Evolutionary conservation across 331 rosid genomes (phyloP).

Genomic region (Arachis monticola): DNA sequence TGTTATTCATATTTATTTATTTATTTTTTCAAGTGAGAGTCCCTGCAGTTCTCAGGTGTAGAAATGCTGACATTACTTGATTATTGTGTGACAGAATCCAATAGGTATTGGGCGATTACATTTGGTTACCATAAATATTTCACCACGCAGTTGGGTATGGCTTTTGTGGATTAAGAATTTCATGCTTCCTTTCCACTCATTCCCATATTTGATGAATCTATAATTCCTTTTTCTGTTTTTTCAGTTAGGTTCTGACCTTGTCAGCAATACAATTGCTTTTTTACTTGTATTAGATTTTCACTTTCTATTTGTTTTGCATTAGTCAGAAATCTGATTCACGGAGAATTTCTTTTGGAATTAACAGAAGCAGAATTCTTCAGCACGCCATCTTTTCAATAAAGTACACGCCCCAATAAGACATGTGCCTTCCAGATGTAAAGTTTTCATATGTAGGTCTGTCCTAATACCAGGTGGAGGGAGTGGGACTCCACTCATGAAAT

Average conservation of each 20-base stretch:
- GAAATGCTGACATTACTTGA: constrained; percentile 36
- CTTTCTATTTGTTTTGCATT: constrained; percentile 1
- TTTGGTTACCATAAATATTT: constrained; percentile 59
- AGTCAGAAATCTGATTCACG: constrained; percentile 27
- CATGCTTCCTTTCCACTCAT: background rate
- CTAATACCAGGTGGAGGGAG: constrained; percentile 74
- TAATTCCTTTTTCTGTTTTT: background rate
- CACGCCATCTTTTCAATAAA: constrained; percentile 60
- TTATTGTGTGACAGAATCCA: constrained; percentile 48
- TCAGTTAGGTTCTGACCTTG: background rate
- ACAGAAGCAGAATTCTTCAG: constrained; percentile 65
- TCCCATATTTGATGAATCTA: background rate
- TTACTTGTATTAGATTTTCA: constrained; percentile 16
- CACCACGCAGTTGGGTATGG: constrained; percentile 73
- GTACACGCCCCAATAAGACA: constrained; percentile 59
- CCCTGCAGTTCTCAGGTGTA: background rate
- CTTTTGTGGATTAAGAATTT: constrained; percentile 28
- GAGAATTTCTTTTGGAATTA: constrained; percentile 44
- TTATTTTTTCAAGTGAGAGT: background rate
- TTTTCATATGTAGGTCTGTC: constrained; percentile 73
- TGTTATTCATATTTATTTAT: background rate
- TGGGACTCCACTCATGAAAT: constrained; percentile 63
- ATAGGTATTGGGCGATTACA: constrained; percentile 60
- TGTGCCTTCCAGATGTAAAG: constrained; percentile 65
- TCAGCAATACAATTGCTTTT: background rate